Evolutionary conservation across 2,329 filamentous ascomycete genomes (phyloP).

Genomic region (Didymella pinodella): DNA sequence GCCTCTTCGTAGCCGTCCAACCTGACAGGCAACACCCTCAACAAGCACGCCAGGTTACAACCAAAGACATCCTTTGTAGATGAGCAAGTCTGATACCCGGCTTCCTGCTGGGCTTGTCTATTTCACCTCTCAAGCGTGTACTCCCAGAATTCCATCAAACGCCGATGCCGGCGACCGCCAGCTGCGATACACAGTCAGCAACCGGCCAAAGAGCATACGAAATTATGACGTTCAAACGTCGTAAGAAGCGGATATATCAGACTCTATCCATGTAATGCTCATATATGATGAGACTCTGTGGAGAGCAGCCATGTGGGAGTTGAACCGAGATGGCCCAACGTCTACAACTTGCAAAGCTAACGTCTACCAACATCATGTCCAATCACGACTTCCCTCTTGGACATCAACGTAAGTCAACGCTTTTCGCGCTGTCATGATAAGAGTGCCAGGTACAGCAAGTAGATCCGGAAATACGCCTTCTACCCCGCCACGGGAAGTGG

Average conservation of each 20-base stretch:
- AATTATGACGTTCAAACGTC: neutral
- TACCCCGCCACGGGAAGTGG: neutral
- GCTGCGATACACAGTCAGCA: neutral
- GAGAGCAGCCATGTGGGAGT: no score
- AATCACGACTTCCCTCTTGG: no score
- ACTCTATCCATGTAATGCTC: no score
- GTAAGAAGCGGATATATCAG: no score
- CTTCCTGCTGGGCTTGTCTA: no score
- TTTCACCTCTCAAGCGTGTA: neutral
- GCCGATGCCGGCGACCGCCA: neutral
- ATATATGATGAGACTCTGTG: no score
- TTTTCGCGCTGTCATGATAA: neutral
- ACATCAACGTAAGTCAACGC: no score
- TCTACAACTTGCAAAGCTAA: no score
- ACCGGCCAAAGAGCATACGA: neutral
- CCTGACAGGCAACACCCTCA: neutral
- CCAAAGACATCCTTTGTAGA: neutral
- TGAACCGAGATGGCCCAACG: no score
- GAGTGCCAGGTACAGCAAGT: neutral
- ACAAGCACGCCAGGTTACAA: neutral
- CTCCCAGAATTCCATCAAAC: no score
- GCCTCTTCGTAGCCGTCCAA: neutral
- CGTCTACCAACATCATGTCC: no score
- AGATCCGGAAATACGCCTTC: neutral
- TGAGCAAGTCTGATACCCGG: no score